Conservation (phyloP, 2,329 filamentous ascomycete genomes). For the Alternaria longipes region DNA sequence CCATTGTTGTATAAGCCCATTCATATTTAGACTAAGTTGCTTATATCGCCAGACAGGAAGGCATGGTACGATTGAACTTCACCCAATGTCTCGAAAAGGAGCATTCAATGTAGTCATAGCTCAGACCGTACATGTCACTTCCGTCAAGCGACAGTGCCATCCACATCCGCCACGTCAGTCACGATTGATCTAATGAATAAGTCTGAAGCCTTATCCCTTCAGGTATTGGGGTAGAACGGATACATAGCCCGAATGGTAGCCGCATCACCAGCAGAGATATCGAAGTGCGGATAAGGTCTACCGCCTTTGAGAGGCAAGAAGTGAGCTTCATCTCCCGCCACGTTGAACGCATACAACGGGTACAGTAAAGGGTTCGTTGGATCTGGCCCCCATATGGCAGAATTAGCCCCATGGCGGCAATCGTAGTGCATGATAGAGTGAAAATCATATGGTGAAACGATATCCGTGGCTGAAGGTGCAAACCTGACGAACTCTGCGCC, state of each 20-base stretch:
- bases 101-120: too few relatives aligned
- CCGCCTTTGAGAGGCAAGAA: not conserved
- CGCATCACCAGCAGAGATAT: not conserved
- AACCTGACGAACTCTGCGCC: not conserved
- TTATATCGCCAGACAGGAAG: not conserved
- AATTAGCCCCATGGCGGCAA: not conserved
- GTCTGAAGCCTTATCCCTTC: not conserved
- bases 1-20: not conserved
- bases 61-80: not conserved
- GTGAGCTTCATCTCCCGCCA: not conserved
- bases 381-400: not conserved
- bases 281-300: not conserved
- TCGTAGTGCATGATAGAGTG: constrained; percentile 1
- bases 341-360: not conserved
- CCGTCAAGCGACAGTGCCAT: not conserved
- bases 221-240: not conserved
- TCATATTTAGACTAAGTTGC: not conserved
- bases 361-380: not conserved
- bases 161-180: not conserved
- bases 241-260: not conserved
- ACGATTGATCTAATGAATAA: too few relatives aligned
- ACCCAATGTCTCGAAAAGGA: not conserved
- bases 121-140: not conserved
- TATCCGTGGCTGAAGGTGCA: not conserved
- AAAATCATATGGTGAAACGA: not conserved